Conservation (phyloP, 2,329 filamentous ascomycete species). For the Gliomastix tumulicola region DNA sequence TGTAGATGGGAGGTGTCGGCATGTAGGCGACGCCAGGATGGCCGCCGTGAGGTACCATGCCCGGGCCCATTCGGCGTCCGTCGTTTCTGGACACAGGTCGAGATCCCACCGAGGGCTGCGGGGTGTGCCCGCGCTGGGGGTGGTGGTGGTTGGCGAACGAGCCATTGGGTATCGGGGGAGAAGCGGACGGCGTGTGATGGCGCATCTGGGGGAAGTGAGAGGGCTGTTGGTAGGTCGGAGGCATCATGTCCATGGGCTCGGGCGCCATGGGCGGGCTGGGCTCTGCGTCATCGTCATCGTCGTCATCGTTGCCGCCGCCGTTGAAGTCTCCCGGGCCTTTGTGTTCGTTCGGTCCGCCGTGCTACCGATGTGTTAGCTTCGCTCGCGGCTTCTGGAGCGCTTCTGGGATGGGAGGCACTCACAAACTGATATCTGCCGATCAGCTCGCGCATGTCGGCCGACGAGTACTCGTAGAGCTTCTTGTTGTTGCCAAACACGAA, state of each 20-base stretch:
- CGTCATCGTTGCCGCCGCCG: slow-evolving; percentile 80
- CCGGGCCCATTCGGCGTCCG: slow-evolving; percentile 67
- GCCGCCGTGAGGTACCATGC: slow-evolving; percentile 56
- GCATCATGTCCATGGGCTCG: slow-evolving; percentile 40
- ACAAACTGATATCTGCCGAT: slow-evolving; percentile 88
- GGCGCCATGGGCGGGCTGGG: slow-evolving; percentile 57
- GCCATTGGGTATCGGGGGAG: slow-evolving; percentile 66
- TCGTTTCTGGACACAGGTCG: slow-evolving; percentile 68
- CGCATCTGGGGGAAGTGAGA: slow-evolving; percentile 57
- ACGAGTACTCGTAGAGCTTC: slow-evolving; percentile 98
- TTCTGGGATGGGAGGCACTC: slow-evolving; percentile 29
- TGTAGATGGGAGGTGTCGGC: slow-evolving; percentile 80
- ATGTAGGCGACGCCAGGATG: slow-evolving; percentile 69
- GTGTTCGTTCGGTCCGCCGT: slow-evolving; percentile 88
- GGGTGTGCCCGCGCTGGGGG: slow-evolving; percentile 66
- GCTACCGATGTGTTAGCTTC: slow-evolving; percentile 43
- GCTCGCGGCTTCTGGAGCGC: not conserved
- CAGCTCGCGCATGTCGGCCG: slow-evolving; percentile 85
- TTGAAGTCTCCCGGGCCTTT: slow-evolving; percentile 92
- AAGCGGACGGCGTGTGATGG: slow-evolving; percentile 76
- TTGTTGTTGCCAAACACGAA: slow-evolving; percentile 99
- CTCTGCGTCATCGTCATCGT: slow-evolving; percentile 63
- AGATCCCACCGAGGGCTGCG: slow-evolving; percentile 68
- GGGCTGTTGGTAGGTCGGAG: slow-evolving; percentile 3
- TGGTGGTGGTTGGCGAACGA: slow-evolving; percentile 53